Conservation (phyloP, 1,284 basidiomycete genomes). For the Ceraceosorus guamensis region DNA sequence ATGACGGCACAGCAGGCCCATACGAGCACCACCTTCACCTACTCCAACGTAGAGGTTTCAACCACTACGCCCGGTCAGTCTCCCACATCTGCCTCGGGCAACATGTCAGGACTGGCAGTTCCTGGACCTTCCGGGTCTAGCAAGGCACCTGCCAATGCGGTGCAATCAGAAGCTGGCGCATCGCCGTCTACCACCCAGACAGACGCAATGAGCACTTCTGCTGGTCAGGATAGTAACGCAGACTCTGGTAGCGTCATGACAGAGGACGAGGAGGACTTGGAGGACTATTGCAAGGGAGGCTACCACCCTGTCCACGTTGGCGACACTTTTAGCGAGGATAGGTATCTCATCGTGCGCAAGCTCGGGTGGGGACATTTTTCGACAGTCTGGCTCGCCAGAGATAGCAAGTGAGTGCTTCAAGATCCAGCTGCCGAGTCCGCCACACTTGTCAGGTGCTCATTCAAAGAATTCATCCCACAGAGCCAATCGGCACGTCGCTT, state of each 20-base stretch:
- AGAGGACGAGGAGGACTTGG: constrained; percentile 51
- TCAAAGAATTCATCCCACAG: constrained; percentile 55
- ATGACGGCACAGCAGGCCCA: no score
- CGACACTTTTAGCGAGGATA: constrained; percentile 76
- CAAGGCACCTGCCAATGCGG: background rate
- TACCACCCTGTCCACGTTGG: constrained; percentile 92
- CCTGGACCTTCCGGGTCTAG: no score
- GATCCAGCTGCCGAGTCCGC: no score
- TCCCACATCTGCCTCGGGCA: constrained; percentile 27
- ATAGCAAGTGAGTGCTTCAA: constrained; percentile 29
- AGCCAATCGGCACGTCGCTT: constrained; percentile 87
- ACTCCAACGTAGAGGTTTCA: constrained; percentile 29
- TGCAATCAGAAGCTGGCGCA: background rate
- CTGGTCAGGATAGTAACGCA: constrained; percentile 15
- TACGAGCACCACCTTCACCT: no score
- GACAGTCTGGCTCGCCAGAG: constrained; percentile 50
- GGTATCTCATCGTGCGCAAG: constrained; percentile 88
- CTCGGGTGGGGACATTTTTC: constrained; percentile 96
- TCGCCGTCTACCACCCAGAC: background rate
- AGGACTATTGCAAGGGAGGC: constrained; percentile 57
- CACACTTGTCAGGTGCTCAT: no score
- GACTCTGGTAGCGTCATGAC: constrained; percentile 39
- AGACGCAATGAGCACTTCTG: constrained; percentile 5
- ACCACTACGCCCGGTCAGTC: constrained; percentile 31
- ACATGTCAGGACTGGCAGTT: constrained; percentile 12